These are phyloP conservation scores for Symbiotaphrina buchneri DNA, from an alignment of 495 filamentous ascomycete genomes.

Conservation along the genomic window DNA sequence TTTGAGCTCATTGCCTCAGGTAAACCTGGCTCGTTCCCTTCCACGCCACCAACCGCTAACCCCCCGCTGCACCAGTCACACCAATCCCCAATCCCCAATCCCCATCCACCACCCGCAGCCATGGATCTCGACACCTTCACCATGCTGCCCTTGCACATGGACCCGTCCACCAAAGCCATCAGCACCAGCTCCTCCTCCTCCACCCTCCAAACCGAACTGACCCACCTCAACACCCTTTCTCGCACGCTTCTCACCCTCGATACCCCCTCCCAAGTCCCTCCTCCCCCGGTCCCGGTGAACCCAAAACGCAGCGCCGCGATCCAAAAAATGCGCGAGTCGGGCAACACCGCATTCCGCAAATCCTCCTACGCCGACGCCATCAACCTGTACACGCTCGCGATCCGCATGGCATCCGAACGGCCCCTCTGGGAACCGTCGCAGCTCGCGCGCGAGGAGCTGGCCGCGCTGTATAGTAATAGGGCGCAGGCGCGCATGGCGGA, in stretches of 20 bases:
- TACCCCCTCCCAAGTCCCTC: slow-evolving; percentile 28
- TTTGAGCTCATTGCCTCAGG: too few relatives aligned
- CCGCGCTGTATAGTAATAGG: slow-evolving; percentile 60
- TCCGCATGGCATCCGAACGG: slow-evolving; percentile 67
- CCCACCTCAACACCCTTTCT: slow-evolving; percentile 51
- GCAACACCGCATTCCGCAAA: slow-evolving; percentile 65
- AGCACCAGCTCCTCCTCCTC: slow-evolving; percentile 11
- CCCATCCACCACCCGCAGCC: too few relatives aligned
- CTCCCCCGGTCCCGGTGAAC: slow-evolving; percentile 60
- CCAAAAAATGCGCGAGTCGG: slow-evolving; percentile 72
- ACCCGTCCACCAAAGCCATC: slow-evolving; percentile 51
- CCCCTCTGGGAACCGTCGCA: slow-evolving; percentile 72
- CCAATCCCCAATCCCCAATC: too few relatives aligned
- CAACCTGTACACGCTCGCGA: slow-evolving; percentile 55
- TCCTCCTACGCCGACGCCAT: slow-evolving; percentile 49
- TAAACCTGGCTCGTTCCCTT: too few relatives aligned
- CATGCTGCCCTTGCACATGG: slow-evolving; percentile 57
- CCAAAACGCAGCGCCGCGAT: slow-evolving; percentile 72
- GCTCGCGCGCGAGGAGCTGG: slow-evolving; percentile 64
- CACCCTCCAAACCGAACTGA: slow-evolving; percentile 39
- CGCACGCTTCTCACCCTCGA: slow-evolving; percentile 37
- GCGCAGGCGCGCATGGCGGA: slow-evolving; percentile 75
- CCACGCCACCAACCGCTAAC: too few relatives aligned
- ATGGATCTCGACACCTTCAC: slow-evolving; percentile 53
- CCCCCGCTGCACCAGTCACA: too few relatives aligned